Base-by-base conservation (phyloP, 208 protist genomes). In the Leishmania tropica region DNA sequence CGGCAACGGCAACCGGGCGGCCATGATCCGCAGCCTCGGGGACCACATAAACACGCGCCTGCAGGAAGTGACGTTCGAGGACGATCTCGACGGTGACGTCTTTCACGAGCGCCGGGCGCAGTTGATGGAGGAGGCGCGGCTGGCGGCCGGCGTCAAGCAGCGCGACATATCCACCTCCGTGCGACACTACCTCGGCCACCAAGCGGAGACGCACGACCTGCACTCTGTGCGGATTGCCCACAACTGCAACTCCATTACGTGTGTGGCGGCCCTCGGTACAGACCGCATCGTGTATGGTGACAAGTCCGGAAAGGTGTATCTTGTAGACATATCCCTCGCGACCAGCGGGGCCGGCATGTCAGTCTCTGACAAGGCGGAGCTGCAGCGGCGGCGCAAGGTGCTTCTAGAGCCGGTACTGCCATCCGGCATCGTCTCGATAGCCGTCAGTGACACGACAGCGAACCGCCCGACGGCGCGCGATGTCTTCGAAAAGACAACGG, bases 221-320 rank as follows among this genome's bases (percentile, higher is more conserved):
- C 74, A 79, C 64, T 85, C 88, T 0, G 77, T 96, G 28, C 89
- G 90, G 21, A 83, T 97, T 47, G 85, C 86, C 19, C 95, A 97
- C 86, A 97, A 97, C 87, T 89, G 92, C 83, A 96, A 97, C 83
- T 85, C 91, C 62, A 86, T 97, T 67, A 96, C 95, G n/a, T 92
- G 91, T 54, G 90, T 96, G 51, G 92, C 92, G 35, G 76, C 81
- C 64, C 88, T 97, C 77, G 92, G 92, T 42, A 70, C 54, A 0
- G 89, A 95, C 21, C 75, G 93, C 45, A 81, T 97, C 42, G 89
- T 94, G 13, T 90, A 95, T 48, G 95, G 95, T 47, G 95, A 98
- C 77, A 98, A 98, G 83, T 89, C 94, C 1, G 95, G 95, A 1
- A 88, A 92, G 37, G 93, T 97, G 28, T 97, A 95, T 80, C 35